Base-by-base conservation (phyloP, 768 basidiomycete genomes). In the Cyclocybe cylindracea region DNA sequence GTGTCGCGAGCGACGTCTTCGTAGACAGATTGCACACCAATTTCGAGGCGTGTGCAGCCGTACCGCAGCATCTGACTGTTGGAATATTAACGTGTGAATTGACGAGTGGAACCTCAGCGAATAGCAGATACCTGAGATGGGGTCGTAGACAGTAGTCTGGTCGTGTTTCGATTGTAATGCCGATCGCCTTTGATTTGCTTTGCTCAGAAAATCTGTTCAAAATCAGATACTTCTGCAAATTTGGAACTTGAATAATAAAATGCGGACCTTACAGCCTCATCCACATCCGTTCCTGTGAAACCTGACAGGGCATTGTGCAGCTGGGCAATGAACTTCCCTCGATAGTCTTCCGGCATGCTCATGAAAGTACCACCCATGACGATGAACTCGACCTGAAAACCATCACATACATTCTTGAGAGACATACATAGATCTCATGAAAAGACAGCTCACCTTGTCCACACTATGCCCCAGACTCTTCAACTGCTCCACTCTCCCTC, bases 321-420 rank as follows among this genome's bases (percentile, higher is more conserved):
- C 55, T 98, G 95, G 1, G 96, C 94, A 48, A 98, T 82, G 59
- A 99, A 99, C 57, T 90, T 86, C 54, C 84, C 85, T 54, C 97
- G 83, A 67, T 99, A 98, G 40, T 94, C 91, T 68, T 98, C 94
- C 35, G 95, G 91, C 89, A 98, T 96, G 65, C 95, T 98, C 94
- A 99, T 98, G 70, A 99, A 99, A 9, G 97, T 99, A 40, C 97
- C 97, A 18, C 97, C 97, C 97, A 98, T 98, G 55, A 96, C 80
- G 57, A 97, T 98, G 60, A 87, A 89, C 61, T 92, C 91, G 31
- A 93, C 87, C 90, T 91, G 47, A 13, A 34, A 44, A 36, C 34
- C 14, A 29, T 29, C 19, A 11, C 8, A 36, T 44, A 14, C 5
- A 44, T 5, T 36, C 39, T 16, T 3, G 16, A 35, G 41, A 39